Evolutionary conservation across 2,329 filamentous ascomycete species (phyloP).

Genomic region (Penicillium sp.): DNA sequence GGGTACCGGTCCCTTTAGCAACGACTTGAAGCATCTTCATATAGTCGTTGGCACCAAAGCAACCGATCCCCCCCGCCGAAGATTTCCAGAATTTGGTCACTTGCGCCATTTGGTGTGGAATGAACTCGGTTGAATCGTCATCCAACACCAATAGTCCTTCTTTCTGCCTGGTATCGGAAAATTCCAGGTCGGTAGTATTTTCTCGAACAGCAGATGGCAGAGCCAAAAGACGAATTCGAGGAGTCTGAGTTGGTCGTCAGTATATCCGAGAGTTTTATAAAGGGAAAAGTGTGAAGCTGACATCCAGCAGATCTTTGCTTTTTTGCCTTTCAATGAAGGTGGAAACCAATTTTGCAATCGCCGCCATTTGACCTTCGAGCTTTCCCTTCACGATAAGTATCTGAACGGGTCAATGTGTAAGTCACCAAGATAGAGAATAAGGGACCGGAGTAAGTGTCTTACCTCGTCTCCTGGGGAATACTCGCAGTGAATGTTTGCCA

Average conservation of each 20-base stretch:
- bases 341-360: constrained; percentile 24
- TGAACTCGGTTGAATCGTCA: constrained; percentile 22
- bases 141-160: constrained; percentile 22
- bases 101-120: constrained; percentile 14
- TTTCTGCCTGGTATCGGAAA: constrained; percentile 6
- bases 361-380: constrained; percentile 15
- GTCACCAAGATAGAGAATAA: neutral
- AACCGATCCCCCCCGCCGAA: constrained; percentile 27
- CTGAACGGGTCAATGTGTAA: constrained; percentile 19
- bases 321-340: constrained; percentile 36
- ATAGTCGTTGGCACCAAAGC: constrained; percentile 26
- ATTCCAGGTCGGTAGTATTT: neutral
- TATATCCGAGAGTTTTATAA: neutral
- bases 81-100: constrained; percentile 33
- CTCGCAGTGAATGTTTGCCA: constrained; percentile 24
- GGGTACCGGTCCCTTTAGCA: constrained; percentile 33
- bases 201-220: constrained; percentile 23
- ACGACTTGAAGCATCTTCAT: constrained; percentile 29
- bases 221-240: constrained; percentile 34
- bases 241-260: constrained; percentile 25
- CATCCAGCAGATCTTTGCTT: constrained; percentile 39
- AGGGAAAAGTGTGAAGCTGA: constrained; percentile 19
- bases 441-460: constrained; percentile 6
- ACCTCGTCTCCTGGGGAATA: constrained; percentile 32
- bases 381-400: constrained; percentile 33